A percentile compares a stretch with the other conserved stretches of the same genome.
These are phyloP conservation scores for Entomophthora muscae DNA, from an alignment of 371 early-diverging fungal genomes.

Conservation along the genomic window DNA sequence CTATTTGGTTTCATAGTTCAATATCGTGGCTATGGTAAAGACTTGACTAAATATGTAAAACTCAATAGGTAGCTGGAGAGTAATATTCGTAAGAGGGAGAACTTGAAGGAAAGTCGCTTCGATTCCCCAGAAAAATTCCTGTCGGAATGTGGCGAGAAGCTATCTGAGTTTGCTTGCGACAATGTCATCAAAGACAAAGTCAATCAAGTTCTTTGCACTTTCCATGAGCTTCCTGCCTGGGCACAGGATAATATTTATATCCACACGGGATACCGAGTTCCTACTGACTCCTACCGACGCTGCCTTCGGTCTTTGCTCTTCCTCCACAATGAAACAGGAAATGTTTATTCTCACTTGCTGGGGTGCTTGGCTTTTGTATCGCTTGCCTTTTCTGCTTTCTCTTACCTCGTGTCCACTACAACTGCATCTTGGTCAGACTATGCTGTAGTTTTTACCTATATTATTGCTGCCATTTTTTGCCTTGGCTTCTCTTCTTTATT, in stretches of 20 bases:
- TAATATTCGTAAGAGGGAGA: too few relatives aligned
- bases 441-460: conserved; percentile 42
- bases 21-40: too few relatives aligned
- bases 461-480: conserved; percentile 53
- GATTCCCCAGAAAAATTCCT: too few relatives aligned
- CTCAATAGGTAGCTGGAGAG: too few relatives aligned
- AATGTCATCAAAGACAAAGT: background rate
- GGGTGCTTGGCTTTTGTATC: conserved; percentile 2
- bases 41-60: too few relatives aligned
- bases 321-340: conserved; percentile 77
- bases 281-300: conserved; percentile 42
- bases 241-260: conserved; percentile 55
- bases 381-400: background rate
- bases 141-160: too few relatives aligned
- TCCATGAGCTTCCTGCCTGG: conserved; percentile 47
- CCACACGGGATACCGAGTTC: conserved; percentile 56
- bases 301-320: conserved; percentile 57
- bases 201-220: conserved; percentile 13
- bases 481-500: conserved; percentile 60
- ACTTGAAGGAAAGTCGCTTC: too few relatives aligned
- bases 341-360: conserved; percentile 10
- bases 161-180: too few relatives aligned
- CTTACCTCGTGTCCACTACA: background rate
- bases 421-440: conserved; percentile 30
- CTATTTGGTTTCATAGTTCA: too few relatives aligned